Evolutionary conservation across 2,329 filamentous ascomycete species (phyloP).

Genomic region (Cercospora sp.): DNA sequence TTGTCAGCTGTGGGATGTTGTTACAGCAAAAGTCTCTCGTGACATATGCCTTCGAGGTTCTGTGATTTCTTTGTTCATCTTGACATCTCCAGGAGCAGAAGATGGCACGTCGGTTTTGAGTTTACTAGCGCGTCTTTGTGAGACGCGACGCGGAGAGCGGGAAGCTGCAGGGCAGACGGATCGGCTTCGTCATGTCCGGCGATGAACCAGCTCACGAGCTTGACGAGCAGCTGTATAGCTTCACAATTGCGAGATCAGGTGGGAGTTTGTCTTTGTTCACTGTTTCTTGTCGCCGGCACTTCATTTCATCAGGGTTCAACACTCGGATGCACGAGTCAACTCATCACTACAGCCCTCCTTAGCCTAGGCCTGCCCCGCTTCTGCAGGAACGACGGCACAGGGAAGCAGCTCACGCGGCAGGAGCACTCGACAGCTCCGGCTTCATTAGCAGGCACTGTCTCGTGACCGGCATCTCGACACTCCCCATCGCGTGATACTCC

Average conservation of each 20-base stretch:
- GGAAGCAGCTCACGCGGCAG: constrained; percentile 8
- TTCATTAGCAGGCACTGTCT: constrained; percentile 5
- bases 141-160: constrained; percentile 5
- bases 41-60: neutral
- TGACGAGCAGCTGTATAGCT: neutral
- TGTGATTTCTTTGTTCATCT: neutral
- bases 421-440: constrained; percentile 1
- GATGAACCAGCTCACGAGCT: neutral
- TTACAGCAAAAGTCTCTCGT: neutral
- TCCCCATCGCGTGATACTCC: constrained; percentile 1
- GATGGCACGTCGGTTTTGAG: neutral
- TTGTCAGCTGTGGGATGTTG: constrained; percentile 37
- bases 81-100: neutral
- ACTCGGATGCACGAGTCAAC: neutral
- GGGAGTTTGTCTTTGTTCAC: neutral
- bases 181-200: neutral
- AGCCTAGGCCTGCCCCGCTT: constrained; percentile 5
- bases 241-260: neutral
- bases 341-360: neutral
- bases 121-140: constrained; percentile 11
- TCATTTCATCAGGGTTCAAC: neutral
- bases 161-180: neutral
- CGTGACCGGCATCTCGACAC: neutral
- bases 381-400: constrained; percentile 13
- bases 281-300: neutral